Percentiles rank a stretch among this genome's conserved stretches.
Conservation (phyloP, 805 yeast species). For the Kodamaea nitidulidarum region DNA sequence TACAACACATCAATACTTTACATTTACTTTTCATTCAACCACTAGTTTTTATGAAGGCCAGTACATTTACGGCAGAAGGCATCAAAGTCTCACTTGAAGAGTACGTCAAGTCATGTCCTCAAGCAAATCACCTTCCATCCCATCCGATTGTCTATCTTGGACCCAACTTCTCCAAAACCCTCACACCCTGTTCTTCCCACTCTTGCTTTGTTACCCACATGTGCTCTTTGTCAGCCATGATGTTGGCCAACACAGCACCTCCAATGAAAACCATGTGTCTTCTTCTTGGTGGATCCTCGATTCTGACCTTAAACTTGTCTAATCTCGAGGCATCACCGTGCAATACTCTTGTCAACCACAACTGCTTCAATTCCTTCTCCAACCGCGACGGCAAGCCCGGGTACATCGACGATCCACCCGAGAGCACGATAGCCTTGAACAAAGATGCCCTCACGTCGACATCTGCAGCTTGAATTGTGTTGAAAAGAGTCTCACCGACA, state of each 20-base stretch:
- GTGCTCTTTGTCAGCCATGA: constrained; percentile 97
- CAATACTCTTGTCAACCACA: constrained; percentile 87
- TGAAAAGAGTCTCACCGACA: constrained; percentile 82
- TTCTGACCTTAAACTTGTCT: constrained; percentile 89
- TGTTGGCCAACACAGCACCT: constrained; percentile 95
- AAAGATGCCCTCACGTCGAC: constrained; percentile 86
- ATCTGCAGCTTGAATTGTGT: constrained; percentile 91
- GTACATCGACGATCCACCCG: constrained; percentile 98
- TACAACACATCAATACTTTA: no score
- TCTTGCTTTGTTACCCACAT: constrained; percentile 96
- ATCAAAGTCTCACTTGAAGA: neutral
- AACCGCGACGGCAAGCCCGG: constrained; percentile 95
- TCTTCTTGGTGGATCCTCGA: constrained; percentile 98
- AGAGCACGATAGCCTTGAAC: constrained; percentile 86
- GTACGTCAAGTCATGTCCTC: neutral
- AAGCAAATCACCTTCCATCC: no score
- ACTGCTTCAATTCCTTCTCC: constrained; percentile 93
- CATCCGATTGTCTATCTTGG: constrained; percentile 64
- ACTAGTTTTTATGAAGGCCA: no score
- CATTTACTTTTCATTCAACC: no score
- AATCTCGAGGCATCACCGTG: constrained; percentile 83
- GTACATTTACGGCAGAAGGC: neutral
- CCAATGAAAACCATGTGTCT: constrained; percentile 98
- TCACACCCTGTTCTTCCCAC: constrained; percentile 96
- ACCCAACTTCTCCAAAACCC: constrained; percentile 81